Conservation (phyloP, 805 yeast species). For the Starmerella powellii region DNA sequence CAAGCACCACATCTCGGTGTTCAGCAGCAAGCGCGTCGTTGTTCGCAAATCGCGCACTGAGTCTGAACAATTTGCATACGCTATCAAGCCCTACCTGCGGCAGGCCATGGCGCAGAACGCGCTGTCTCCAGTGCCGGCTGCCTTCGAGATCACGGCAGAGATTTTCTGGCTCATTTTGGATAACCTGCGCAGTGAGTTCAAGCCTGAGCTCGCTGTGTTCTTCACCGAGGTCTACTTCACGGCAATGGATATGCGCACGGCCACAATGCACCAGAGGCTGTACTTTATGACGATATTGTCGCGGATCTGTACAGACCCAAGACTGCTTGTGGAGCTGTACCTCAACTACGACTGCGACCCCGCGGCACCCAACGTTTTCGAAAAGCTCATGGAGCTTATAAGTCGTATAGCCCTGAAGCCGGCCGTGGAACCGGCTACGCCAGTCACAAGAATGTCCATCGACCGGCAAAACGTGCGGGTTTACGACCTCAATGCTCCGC, state of each 20-base stretch:
- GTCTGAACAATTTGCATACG: conserved; percentile 46
- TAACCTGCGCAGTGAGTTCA: conserved; percentile 75
- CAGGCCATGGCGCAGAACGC: conserved; percentile 80
- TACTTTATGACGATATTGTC: conserved; percentile 72
- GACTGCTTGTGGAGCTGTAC: conserved; percentile 82
- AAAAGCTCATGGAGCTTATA: conserved; percentile 64
- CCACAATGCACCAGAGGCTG: conserved; percentile 86
- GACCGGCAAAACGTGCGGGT: conserved; percentile 41
- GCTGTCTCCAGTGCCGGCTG: conserved; percentile 80
- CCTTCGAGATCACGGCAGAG: conserved; percentile 81
- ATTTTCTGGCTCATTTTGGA: conserved; percentile 83
- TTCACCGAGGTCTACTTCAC: conserved; percentile 90
- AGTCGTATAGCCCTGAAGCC: conserved; percentile 59
- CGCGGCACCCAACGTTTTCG: conserved; percentile 65
- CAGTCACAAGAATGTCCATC: conserved; percentile 35
- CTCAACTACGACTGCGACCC: conserved; percentile 91
- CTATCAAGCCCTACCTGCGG: conserved; percentile 74
- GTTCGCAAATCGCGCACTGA: conserved; percentile 25
- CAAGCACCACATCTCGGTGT: conserved; percentile 72
- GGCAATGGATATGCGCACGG: conserved; percentile 78
- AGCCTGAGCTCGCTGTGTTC: conserved; percentile 86
- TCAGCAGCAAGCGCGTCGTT: conserved; percentile 35
- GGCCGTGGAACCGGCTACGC: conserved; percentile 59
- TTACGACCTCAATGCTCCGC: conserved; percentile 60
- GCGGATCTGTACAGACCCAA: conserved; percentile 74